Percentiles rank a stretch among this genome's conserved stretches.
Conservation (phyloP, 805 yeast genomes). For the Brettanomyces naardenensis region DNA sequence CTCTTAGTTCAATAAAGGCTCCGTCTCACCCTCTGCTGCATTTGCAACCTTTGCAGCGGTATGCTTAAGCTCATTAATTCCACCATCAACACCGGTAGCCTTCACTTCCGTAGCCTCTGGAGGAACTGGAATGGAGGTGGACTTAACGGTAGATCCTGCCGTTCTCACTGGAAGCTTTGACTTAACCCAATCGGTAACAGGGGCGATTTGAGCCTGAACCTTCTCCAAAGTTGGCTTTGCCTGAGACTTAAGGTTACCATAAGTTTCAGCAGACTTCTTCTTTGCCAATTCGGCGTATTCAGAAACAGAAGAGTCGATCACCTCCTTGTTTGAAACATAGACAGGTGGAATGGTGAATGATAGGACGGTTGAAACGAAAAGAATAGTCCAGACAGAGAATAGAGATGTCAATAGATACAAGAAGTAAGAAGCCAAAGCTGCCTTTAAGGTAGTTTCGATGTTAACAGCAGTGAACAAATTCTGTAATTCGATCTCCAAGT, state of each 20-base stretch:
- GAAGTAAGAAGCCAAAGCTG: slow-evolving; percentile 58
- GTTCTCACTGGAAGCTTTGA: slow-evolving; percentile 58
- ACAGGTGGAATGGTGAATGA: slow-evolving; percentile 71
- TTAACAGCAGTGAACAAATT: slow-evolving; percentile 59
- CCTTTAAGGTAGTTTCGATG: slow-evolving; percentile 63
- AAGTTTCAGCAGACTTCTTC: slow-evolving; percentile 39
- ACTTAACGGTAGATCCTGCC: slow-evolving; percentile 55
- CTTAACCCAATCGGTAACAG: slow-evolving; percentile 53
- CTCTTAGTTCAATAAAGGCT: slow-evolving; percentile 4
- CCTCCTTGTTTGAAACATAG: slow-evolving; percentile 66
- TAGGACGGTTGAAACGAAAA: slow-evolving; percentile 46
- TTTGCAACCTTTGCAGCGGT: slow-evolving; percentile 3
- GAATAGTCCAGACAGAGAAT: slow-evolving; percentile 64
- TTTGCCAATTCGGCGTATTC: slow-evolving; percentile 38
- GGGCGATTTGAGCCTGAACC: slow-evolving; percentile 54
- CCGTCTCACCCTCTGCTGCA: slow-evolving; percentile 7
- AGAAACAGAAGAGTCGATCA: slow-evolving; percentile 61
- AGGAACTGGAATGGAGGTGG: slow-evolving; percentile 5
- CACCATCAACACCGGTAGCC: slow-evolving; percentile 3
- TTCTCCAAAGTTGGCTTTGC: slow-evolving; percentile 52
- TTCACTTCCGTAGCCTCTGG: slow-evolving; percentile 6
- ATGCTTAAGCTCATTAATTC: slow-evolving; percentile 3
- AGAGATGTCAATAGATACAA: slow-evolving; percentile 66
- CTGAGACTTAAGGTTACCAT: slow-evolving; percentile 30
- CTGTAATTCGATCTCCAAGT: slow-evolving; percentile 45